Evolutionary conservation across 179 eudicot species (phyloP).

Genomic region (Heliamphora pulchella): DNA sequence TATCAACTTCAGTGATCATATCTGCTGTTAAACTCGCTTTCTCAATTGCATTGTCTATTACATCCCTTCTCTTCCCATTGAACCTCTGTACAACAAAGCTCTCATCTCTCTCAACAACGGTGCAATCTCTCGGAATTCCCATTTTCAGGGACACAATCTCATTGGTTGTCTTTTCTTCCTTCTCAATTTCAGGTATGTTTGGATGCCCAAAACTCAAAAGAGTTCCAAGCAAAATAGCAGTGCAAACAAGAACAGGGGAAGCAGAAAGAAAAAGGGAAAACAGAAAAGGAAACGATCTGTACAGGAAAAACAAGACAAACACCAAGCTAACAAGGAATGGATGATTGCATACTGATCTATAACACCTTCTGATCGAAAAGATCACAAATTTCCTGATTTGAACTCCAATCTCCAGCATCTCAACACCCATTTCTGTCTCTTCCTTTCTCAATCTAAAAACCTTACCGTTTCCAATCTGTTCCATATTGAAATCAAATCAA

Average conservation of each 20-base stretch:
- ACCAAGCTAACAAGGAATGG: constrained; percentile 62
- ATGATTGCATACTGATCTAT: constrained; percentile 53
- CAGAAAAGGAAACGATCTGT: constrained; percentile 64
- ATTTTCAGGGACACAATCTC: constrained; percentile 33
- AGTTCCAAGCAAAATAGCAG: constrained; percentile 74
- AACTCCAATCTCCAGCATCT: constrained; percentile 39
- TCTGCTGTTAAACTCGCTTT: constrained; percentile 25
- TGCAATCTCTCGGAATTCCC: constrained; percentile 22
- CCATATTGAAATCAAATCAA: background rate
- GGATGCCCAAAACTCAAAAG: constrained; percentile 52
- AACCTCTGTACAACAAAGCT: constrained; percentile 28
- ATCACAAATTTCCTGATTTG: constrained; percentile 37
- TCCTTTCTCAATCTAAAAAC: constrained; percentile 14
- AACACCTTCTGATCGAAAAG: constrained; percentile 38
- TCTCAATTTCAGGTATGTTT: constrained; percentile 37
- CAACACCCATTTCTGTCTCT: constrained; percentile 38
- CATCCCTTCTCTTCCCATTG: constrained; percentile 28
- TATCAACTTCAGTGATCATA: constrained; percentile 21
- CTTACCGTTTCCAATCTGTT: constrained; percentile 7
- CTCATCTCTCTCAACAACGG: constrained; percentile 42
- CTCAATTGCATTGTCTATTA: constrained; percentile 28
- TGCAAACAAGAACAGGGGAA: constrained; percentile 85
- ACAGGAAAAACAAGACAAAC: constrained; percentile 45
- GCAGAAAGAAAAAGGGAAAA: constrained; percentile 65
- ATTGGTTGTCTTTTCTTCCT: constrained; percentile 30